Evolutionary conservation across 2,329 filamentous ascomycete genomes (phyloP), one percentile per base, ranked within the genome.

Genomic region (Lithohypha guttulata): DNA sequence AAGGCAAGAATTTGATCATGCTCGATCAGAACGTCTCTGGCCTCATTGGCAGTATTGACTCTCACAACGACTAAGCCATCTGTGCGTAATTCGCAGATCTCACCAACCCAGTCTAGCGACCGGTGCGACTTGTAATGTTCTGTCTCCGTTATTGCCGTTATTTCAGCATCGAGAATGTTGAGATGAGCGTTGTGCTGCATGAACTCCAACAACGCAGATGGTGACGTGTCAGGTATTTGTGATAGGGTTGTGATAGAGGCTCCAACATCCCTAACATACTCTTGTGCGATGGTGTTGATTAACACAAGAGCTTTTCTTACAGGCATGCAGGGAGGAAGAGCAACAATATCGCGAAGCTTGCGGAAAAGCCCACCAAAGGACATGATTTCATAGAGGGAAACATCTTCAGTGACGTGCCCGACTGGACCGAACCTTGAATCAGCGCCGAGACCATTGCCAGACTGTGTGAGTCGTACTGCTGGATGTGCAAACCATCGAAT

Each of bases 371-470:
- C 61, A n/a, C 62, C 60, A 23, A 67, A 66, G 2, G 63, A 63
- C 39, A 62, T 61, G 23, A 77, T 65, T 44, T 78, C 74, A 51
- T 77, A 77, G 27, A 77, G 51, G 42, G 72, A 76, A 18, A 76
- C 63, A 27, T 74, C 66, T 47, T 73, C 68, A 20, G 59, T 50
- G 4, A 49, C 44, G 17, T 64, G 58, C 13, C 51, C 44, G 1
- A 72, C 57, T 3, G 53, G 49, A 2, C 69, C 69, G 19, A 65
- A 62, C 1, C 49, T 55, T 6, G 62, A 66, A 5, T 58, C 59
- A 8, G 61, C 61, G n/a, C 63, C 55, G 17, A 71, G 51, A 28
- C 58, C 46, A 17, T 50, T 43, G 7, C 53, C 54, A 13, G 49
- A 47, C n/a, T 55, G 47, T 10, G 53, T 47, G 7, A 67, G 43